Evolutionary conservation across 306 rosid genomes (phyloP).

Genomic region (Trifolium subterraneum): DNA sequence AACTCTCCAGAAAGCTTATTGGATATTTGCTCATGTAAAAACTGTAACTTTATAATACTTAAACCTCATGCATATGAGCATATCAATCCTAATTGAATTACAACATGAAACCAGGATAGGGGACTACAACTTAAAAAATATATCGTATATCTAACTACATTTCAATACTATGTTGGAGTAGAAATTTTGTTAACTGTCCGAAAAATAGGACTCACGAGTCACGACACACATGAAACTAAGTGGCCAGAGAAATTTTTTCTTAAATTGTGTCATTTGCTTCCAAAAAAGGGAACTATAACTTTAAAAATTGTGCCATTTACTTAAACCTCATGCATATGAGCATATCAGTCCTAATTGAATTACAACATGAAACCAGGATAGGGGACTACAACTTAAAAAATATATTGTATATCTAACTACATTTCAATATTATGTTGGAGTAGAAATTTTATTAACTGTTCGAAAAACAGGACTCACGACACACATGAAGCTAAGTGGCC

Average conservation of each 20-base stretch:
- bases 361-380: slow-evolving; percentile 1
- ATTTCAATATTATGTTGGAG: not conserved
- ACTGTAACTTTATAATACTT: not conserved
- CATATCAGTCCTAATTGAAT: not conserved
- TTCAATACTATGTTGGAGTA: not conserved
- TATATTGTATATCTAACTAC: not conserved
- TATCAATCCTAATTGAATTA: not conserved
- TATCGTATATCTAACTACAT: not conserved
- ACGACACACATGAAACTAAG: not conserved
- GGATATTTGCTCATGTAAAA: not conserved
- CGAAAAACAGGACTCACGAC: not conserved
- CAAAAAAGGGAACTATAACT: too few species aligned
- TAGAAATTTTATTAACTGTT: not conserved
- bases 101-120: not conserved
- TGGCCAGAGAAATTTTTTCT: not conserved
- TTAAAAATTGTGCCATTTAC: too few species aligned
- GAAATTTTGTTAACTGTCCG: not conserved
- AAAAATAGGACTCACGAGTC: not conserved
- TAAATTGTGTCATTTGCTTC: not conserved
- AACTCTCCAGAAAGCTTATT: not conserved
- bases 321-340: too few species aligned
- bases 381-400: not conserved
- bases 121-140: not conserved
- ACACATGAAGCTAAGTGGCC: not conserved
- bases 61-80: not conserved